Evolutionary conservation across 805 yeast genomes (phyloP).

Genomic region (Hanseniaspora meyeri): DNA sequence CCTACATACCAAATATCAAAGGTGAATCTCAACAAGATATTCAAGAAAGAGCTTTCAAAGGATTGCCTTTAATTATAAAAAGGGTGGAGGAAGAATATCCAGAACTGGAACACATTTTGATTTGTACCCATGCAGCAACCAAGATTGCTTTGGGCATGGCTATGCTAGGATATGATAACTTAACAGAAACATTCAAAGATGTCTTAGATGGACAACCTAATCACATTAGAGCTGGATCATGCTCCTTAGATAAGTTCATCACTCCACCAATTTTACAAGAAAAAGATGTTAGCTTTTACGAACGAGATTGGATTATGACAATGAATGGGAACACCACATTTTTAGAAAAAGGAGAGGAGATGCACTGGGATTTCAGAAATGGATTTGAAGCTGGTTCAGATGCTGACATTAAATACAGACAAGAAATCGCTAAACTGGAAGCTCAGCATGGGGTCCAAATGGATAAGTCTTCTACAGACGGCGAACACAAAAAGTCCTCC

Average conservation of each 20-base stretch:
- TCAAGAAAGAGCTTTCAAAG: slow-evolving; percentile 43
- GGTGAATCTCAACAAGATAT: slow-evolving; percentile 75
- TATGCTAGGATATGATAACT: slow-evolving; percentile 39
- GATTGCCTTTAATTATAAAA: slow-evolving; percentile 47
- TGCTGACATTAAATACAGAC: slow-evolving; percentile 60
- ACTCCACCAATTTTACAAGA: slow-evolving; percentile 16
- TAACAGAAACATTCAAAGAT: neutral
- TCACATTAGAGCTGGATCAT: slow-evolving; percentile 60
- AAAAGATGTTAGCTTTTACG: slow-evolving; percentile 11
- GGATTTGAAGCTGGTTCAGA: slow-evolving; percentile 82
- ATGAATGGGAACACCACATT: slow-evolving; percentile 67
- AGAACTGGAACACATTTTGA: slow-evolving; percentile 45
- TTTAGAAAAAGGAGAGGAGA: slow-evolving; percentile 69
- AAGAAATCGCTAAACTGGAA: slow-evolving; percentile 19
- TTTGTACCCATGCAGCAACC: slow-evolving; percentile 90
- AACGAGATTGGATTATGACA: slow-evolving; percentile 41
- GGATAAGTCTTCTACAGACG: neutral
- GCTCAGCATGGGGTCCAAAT: slow-evolving; percentile 14
- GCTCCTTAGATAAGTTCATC: slow-evolving; percentile 62
- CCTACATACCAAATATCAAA: slow-evolving; percentile 43
- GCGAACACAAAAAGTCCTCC: neutral
- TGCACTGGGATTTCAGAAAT: slow-evolving; percentile 78
- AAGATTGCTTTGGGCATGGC: slow-evolving; percentile 80
- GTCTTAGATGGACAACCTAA: slow-evolving; percentile 6
- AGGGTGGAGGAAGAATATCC: slow-evolving; percentile 48